A percentile compares a stretch with the other conserved stretches of the same genome.
Evolutionary conservation across 2,329 filamentous ascomycete genomes (phyloP).

Genomic region (Xylariaceae sp.): DNA sequence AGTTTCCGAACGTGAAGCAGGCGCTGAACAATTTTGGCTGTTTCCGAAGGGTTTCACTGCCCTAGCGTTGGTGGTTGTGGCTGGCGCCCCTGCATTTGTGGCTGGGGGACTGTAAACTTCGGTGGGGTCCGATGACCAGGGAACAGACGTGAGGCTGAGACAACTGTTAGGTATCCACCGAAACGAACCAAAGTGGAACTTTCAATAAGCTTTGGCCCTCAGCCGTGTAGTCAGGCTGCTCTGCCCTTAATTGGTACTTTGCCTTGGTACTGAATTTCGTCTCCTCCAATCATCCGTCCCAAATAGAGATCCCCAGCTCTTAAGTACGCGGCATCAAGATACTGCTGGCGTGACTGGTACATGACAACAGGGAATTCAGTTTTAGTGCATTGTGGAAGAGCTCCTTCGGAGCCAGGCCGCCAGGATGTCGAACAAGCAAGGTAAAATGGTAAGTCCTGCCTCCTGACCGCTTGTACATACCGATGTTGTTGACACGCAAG

Average conservation of each 20-base stretch:
- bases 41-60: slow-evolving; percentile 28
- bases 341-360: slow-evolving; percentile 32
- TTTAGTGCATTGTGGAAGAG: slow-evolving; percentile 39
- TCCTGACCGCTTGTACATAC: slow-evolving; percentile 36
- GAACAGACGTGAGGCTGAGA: slow-evolving; percentile 9
- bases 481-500: slow-evolving; percentile 50
- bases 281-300: slow-evolving; percentile 29
- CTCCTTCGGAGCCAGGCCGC: slow-evolving; percentile 38
- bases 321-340: slow-evolving; percentile 32
- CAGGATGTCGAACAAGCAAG: slow-evolving; percentile 85
- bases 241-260: slow-evolving; percentile 32
- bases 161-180: not conserved
- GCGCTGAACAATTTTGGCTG: slow-evolving; percentile 17
- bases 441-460: slow-evolving; percentile 85
- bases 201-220: slow-evolving; percentile 13
- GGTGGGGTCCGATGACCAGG: slow-evolving; percentile 20
- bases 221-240: slow-evolving; percentile 22
- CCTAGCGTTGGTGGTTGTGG: slow-evolving; percentile 21
- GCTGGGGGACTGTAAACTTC: slow-evolving; percentile 13
- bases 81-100: slow-evolving; percentile 19
- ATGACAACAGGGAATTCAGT: slow-evolving; percentile 32
- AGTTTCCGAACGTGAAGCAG: slow-evolving; percentile 9
- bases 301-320: slow-evolving; percentile 39
- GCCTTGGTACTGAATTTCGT: slow-evolving; percentile 31
- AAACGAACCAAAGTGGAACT: slow-evolving; percentile 9